phyloP scores from a whole-genome alignment of 768 basidiomycete genomes.

The Serendipita vermifera region DNA sequence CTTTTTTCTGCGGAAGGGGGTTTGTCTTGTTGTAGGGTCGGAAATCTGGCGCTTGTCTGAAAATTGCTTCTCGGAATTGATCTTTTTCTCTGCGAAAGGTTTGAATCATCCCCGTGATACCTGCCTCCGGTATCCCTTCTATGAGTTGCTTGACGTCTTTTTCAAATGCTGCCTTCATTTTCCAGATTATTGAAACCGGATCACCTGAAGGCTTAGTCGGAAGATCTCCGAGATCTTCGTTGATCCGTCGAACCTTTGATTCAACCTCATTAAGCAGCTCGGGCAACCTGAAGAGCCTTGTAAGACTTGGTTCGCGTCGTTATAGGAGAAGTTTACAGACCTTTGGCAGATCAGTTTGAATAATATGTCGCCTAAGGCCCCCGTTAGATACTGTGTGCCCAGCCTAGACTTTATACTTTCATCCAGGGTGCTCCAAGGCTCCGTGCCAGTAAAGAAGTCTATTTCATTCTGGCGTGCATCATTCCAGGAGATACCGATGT shows the following conservation, averaged over 20 bases:
- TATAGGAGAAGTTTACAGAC: slow-evolving; percentile 25
- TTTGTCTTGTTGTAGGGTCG: slow-evolving; percentile 30
- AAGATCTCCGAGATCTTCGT: slow-evolving; percentile 23
- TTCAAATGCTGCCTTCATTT: slow-evolving; percentile 35
- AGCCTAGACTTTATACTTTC: neutral
- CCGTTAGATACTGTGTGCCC: slow-evolving; percentile 28
- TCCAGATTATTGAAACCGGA: slow-evolving; percentile 43
- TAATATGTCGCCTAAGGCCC: slow-evolving; percentile 44
- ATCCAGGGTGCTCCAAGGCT: slow-evolving; percentile 13
- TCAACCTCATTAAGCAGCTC: slow-evolving; percentile 47
- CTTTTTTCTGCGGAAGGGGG: neutral
- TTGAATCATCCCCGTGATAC: slow-evolving; percentile 39
- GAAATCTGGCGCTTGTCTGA: slow-evolving; percentile 44
- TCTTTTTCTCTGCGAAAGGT: slow-evolving; percentile 37
- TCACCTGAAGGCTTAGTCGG: slow-evolving; percentile 45
- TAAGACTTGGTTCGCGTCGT: neutral
- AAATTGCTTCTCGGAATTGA: slow-evolving; percentile 36
- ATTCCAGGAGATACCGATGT: slow-evolving; percentile 41
- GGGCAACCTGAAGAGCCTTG: slow-evolving; percentile 38
- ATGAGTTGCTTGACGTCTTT: slow-evolving; percentile 33
- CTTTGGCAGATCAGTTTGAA: slow-evolving; percentile 50
- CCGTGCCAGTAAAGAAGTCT: slow-evolving; percentile 33
- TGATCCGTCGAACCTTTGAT: slow-evolving; percentile 30
- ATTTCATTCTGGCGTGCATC: slow-evolving; percentile 46
- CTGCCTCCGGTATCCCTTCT: slow-evolving; percentile 38